Conservation (phyloP, 2,329 filamentous ascomycete species). For the Hortaea werneckii region DNA sequence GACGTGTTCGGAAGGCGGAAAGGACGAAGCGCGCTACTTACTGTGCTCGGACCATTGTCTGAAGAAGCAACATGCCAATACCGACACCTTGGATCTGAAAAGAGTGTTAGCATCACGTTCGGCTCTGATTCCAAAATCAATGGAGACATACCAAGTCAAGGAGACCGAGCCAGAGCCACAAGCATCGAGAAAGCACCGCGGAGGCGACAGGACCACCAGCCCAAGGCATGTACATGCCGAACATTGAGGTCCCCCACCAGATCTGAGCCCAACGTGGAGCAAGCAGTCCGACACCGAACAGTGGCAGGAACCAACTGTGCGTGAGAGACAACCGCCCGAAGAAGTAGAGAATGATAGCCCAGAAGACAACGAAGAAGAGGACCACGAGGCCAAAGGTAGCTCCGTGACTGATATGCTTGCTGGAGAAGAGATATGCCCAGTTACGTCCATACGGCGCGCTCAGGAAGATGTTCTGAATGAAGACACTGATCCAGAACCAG, state of each 20-base stretch:
- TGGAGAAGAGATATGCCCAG: conserved; percentile 54
- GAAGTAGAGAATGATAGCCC: conserved; percentile 42
- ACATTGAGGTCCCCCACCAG: conserved; percentile 34
- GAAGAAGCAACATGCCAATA: conserved; percentile 53
- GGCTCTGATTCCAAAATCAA: neutral
- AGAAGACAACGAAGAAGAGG: conserved; percentile 46
- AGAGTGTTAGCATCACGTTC: neutral
- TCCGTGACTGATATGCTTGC: conserved; percentile 46
- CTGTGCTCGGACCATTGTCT: conserved; percentile 50
- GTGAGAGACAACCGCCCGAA: conserved; percentile 48
- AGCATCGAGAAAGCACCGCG: conserved; percentile 40
- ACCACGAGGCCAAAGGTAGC: conserved; percentile 47
- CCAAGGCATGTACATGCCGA: conserved; percentile 54
- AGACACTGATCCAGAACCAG: conserved; percentile 37
- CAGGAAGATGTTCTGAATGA: conserved; percentile 44
- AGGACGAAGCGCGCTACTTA: conserved; percentile 26
- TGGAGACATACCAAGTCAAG: conserved; percentile 44
- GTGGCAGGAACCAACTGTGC: conserved; percentile 57
- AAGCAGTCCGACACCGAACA: conserved; percentile 57
- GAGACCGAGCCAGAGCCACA: conserved; percentile 60
- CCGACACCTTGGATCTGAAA: neutral
- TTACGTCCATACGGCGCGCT: conserved; percentile 57
- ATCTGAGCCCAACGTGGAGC: conserved; percentile 57
- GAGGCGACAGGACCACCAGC: conserved; percentile 44
- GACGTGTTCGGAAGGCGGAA: too few species aligned